Conservation (phyloP, 352 stramenopile species). For the Pythium sp. region DNA sequence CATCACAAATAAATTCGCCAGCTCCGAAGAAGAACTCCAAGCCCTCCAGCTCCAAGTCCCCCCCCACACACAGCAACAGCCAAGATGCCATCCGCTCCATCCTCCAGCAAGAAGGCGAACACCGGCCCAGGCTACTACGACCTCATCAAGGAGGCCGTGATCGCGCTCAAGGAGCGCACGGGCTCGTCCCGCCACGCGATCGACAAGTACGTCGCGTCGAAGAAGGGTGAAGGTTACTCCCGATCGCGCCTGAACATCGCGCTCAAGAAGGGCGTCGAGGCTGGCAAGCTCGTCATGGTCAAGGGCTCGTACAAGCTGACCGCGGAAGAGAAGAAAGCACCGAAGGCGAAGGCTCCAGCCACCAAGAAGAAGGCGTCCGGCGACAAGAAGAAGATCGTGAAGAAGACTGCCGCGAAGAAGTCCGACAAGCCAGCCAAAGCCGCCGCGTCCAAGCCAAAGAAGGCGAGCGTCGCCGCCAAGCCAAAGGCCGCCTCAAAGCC, state of each 20-base stretch:
- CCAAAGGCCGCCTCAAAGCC: conserved; percentile 21
- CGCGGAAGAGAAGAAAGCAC: conserved; percentile 87
- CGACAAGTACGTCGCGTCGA: conserved; percentile 91
- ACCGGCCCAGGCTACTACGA: conserved; percentile 85
- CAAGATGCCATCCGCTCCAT: conserved; percentile 47
- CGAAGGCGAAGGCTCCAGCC: conserved; percentile 19
- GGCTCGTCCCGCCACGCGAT: conserved; percentile 92
- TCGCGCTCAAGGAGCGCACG: conserved; percentile 89
- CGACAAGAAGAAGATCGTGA: conserved; percentile 50
- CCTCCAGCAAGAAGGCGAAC: conserved; percentile 56
- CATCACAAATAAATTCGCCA: conserved; percentile 44
- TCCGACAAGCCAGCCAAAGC: conserved; percentile 22
- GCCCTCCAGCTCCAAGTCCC: conserved; percentile 14
- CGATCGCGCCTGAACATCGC: conserved; percentile 86
- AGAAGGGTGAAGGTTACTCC: conserved; percentile 78
- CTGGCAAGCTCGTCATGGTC: conserved; percentile 88
- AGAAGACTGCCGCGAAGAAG: conserved; percentile 65
- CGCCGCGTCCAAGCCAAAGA: conserved; percentile 34
- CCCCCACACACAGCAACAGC: neutral
- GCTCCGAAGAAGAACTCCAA: conserved; percentile 24
- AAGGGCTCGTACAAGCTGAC: conserved; percentile 95
- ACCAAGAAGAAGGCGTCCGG: conserved; percentile 20
- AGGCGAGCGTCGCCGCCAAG: conserved; percentile 13
- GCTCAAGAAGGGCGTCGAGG: conserved; percentile 88
- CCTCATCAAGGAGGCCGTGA: conserved; percentile 92